These are phyloP conservation scores for Huntiella savannae DNA, from an alignment of 2,329 filamentous ascomycete species.

Conservation along the genomic window DNA sequence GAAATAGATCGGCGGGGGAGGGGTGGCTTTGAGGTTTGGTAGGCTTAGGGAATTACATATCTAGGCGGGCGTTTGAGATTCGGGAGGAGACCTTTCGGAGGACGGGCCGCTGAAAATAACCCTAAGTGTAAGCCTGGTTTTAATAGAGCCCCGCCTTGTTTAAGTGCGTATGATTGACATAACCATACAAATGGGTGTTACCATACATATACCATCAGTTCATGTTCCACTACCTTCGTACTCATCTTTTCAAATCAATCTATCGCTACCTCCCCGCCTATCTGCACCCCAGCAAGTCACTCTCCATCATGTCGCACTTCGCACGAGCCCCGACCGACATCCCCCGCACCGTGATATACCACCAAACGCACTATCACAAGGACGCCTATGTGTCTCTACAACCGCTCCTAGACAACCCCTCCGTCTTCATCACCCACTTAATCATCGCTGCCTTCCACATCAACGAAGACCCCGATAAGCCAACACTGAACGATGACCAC, in stretches of 20 bases:
- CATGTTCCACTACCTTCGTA: not conserved
- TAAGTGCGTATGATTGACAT: too few relatives aligned
- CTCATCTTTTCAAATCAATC: not conserved
- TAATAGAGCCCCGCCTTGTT: too few relatives aligned
- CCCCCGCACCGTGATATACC: slow-evolving; percentile 30
- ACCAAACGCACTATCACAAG: slow-evolving; percentile 34
- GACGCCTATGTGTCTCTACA: slow-evolving; percentile 30
- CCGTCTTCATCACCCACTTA: slow-evolving; percentile 46
- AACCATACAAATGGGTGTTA: too few relatives aligned
- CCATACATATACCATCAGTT: not conserved
- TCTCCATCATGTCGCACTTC: slow-evolving; percentile 11
- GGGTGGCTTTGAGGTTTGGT: too few relatives aligned
- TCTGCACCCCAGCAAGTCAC: not conserved
- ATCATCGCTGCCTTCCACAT: slow-evolving; percentile 77
- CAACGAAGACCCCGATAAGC: slow-evolving; percentile 43
- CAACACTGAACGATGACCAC: slow-evolving; percentile 64
- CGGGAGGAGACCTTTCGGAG: too few relatives aligned
- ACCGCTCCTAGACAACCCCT: slow-evolving; percentile 28
- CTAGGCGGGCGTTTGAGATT: too few relatives aligned
- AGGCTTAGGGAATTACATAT: too few relatives aligned
- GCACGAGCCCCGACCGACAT: slow-evolving; percentile 17
- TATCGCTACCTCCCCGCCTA: not conserved
- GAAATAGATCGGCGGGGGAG: too few relatives aligned
- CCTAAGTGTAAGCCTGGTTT: too few relatives aligned
- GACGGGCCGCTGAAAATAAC: too few relatives aligned